Evolutionary conservation across 202 grass and related monocot genomes (phyloP).

Genomic region (Zoysia matrella): DNA sequence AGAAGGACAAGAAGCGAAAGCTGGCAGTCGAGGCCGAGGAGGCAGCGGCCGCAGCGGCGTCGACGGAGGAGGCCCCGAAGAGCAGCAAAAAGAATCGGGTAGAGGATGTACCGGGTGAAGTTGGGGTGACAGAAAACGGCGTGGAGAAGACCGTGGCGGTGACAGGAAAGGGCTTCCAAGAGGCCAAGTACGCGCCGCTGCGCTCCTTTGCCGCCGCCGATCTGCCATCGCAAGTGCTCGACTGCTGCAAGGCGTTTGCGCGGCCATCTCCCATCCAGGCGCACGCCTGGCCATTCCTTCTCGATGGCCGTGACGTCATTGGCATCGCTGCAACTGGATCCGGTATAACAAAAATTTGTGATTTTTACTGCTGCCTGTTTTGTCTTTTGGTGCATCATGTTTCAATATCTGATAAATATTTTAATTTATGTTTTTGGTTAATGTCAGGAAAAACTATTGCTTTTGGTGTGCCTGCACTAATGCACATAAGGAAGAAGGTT

Average conservation of each 20-base stretch:
- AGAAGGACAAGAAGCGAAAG: constrained; percentile 67
- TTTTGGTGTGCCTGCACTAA: constrained; percentile 86
- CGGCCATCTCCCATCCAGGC: constrained; percentile 92
- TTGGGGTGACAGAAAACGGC: constrained; percentile 39
- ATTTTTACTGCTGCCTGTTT: not conserved
- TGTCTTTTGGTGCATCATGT: constrained; percentile 7
- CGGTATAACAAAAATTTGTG: constrained; percentile 48
- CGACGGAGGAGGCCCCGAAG: constrained; percentile 23
- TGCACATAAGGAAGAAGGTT: constrained; percentile 80
- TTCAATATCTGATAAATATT: not conserved
- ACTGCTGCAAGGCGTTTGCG: constrained; percentile 83
- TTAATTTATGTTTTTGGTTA: constrained; percentile 24
- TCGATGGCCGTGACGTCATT: constrained; percentile 89
- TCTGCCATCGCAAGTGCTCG: constrained; percentile 69
- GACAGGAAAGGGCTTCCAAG: constrained; percentile 63
- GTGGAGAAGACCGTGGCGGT: constrained; percentile 53
- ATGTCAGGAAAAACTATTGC: constrained; percentile 82
- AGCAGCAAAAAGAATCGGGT: constrained; percentile 38
- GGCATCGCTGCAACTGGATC: constrained; percentile 97
- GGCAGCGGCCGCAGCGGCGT: not conserved
- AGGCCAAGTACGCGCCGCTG: constrained; percentile 71
- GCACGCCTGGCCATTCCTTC: constrained; percentile 86
- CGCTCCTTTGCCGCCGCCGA: constrained; percentile 66
- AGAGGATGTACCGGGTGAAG: not conserved
- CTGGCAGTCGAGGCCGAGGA: constrained; percentile 37